A percentile compares a stretch with the other conserved stretches of the same genome.
phyloP scores from a whole-genome alignment of 1,139 yeast species.

The Blastobotrys niveus region DNA sequence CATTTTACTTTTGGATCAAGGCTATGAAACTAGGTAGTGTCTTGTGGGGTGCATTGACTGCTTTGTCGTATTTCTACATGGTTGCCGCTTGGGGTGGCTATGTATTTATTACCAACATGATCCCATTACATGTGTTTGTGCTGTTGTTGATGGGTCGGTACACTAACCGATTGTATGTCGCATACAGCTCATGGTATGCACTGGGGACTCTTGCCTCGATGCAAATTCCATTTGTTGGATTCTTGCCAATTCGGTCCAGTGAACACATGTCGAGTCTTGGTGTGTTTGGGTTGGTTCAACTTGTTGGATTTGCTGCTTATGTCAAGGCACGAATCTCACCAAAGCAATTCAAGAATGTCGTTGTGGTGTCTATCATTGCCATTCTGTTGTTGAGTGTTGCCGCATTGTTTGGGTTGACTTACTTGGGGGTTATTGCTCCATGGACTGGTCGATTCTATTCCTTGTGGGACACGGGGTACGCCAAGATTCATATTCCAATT shows the following conservation, averaged over 20 bases:
- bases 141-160: slow-evolving; percentile 93
- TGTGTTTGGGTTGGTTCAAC: slow-evolving; percentile 89
- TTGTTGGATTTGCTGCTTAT: slow-evolving; percentile 82
- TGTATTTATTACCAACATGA: slow-evolving; percentile 94
- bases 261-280: slow-evolving; percentile 99
- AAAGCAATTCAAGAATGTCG: slow-evolving; percentile 67
- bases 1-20: slow-evolving; percentile 94
- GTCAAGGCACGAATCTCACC: slow-evolving; percentile 69
- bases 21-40: slow-evolving; percentile 88
- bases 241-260: slow-evolving; percentile 90
- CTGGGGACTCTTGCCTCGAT: slow-evolving; percentile 94
- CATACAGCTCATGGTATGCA: slow-evolving; percentile 95
- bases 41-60: slow-evolving; percentile 76
- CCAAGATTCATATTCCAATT: slow-evolving; percentile 96
- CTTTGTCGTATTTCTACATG: slow-evolving; percentile 93
- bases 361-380: slow-evolving; percentile 53
- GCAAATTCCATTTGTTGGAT: slow-evolving; percentile 99
- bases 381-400: slow-evolving; percentile 59
- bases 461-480: slow-evolving; percentile 95
- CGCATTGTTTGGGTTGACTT: slow-evolving; percentile 74
- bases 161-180: slow-evolving; percentile 72
- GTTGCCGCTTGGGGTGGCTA: slow-evolving; percentile 99
- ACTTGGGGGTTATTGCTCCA: slow-evolving; percentile 93
- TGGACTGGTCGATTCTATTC: slow-evolving; percentile 99
- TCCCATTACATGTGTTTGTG: slow-evolving; percentile 92